Evolutionary conservation across 129 eudicot species (phyloP), one percentile per base, ranked within the genome.

Genomic region (Flaveria ramosissima): DNA sequence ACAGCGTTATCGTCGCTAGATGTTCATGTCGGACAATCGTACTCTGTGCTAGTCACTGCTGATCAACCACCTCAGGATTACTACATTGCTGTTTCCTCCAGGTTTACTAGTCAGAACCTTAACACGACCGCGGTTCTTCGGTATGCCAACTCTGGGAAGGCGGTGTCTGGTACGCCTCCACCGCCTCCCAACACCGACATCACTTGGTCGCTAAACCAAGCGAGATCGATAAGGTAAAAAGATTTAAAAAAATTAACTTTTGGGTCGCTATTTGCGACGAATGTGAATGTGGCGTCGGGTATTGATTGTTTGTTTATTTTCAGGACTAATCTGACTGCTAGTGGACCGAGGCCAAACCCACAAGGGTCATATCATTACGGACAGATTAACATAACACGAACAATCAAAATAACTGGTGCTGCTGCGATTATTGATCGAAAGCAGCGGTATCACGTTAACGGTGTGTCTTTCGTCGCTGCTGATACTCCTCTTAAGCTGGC

Each of bases 351-450:
- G 72, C 98, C 98, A 9, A 92, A 92, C 86, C 98, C 98, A 20
- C 98, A 92, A 82, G 98, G 98, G 17, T 93, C 98, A 1, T 93
- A 90, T 83, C 98, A 90, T 71, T 93, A 93, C 66, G 98, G 98
- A 41, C 85, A 74, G 26, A 87, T 93, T 78, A 83, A 80, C 16
- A 70, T 88, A 7, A 76, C 78, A 7, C 71, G 95, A 77, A 93
- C 96, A 2, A 88, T 93, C 55, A 80, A 14, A 30, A 64, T 93
- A 42, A 66, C 55, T 0, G 90, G 78, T 53, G 57, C 84, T 0
- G 89, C 95, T 9, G 83, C 86, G 4, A 72, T 70, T 70, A 75
- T 93, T 0, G 45, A 82, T 51, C 77, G 89, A 70, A 93, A 88
- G 73, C 96, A 90, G 70, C 72, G 98, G 56, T 93, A 93, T 48